Conservation (phyloP, 805 yeast genomes). For the Cyberlindnera xishuangbannaensis region DNA sequence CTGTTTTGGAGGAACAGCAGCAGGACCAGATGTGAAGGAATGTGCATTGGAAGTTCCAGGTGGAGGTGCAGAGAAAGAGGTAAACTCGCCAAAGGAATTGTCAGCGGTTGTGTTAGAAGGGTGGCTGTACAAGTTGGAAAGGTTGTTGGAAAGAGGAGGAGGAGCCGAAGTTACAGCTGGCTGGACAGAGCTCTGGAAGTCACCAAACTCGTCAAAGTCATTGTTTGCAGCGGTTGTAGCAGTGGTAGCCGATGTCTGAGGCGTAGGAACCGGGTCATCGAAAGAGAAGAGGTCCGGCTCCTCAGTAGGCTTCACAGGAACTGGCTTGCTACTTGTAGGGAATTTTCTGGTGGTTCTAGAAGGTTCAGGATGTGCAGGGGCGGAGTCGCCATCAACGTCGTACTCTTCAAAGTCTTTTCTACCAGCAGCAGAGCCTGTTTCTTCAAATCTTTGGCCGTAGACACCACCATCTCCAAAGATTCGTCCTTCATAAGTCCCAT, state of each 20-base stretch:
- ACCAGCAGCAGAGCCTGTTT: constrained; percentile 43
- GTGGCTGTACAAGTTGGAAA: constrained; percentile 29
- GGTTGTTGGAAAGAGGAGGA: constrained; percentile 17
- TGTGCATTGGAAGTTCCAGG: constrained; percentile 8
- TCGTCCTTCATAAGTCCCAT: constrained; percentile 37
- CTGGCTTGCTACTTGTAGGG: constrained; percentile 28
- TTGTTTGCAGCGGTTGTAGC: constrained; percentile 27
- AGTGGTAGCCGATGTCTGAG: constrained; percentile 3
- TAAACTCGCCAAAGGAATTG: constrained; percentile 23
- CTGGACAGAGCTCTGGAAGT: constrained; percentile 61
- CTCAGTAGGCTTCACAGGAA: constrained; percentile 27
- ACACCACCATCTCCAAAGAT: constrained; percentile 72
- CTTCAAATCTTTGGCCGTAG: constrained; percentile 61
- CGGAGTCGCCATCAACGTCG: too few species aligned
- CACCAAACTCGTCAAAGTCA: constrained; percentile 72
- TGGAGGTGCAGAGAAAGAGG: constrained; percentile 15
- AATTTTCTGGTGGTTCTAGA: constrained; percentile 19
- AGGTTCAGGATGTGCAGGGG: constrained; percentile 24
- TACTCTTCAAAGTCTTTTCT: constrained; percentile 55
- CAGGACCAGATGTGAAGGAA: constrained; percentile 30
- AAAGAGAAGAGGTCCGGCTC: constrained; percentile 52
- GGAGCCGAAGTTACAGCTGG: constrained; percentile 16
- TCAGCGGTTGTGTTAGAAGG: constrained; percentile 19
- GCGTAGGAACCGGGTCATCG: constrained; percentile 24
- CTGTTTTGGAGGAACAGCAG: constrained; percentile 35